These are phyloP conservation scores for Nakataea oryzae DNA, from an alignment of 2,329 filamentous ascomycete species.

Conservation along the genomic window DNA sequence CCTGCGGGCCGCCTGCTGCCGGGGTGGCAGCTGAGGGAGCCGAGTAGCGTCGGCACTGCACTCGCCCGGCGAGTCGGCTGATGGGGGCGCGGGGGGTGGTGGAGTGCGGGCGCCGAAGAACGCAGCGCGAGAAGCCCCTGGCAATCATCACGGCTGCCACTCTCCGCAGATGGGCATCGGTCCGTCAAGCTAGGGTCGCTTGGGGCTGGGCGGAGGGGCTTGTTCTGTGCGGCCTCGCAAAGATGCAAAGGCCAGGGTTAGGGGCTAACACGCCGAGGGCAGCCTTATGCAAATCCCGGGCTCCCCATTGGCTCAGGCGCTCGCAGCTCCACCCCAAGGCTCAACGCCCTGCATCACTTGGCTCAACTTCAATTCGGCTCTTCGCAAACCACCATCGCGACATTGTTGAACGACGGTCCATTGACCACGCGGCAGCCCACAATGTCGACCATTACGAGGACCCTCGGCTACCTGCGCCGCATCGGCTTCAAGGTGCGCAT, in stretches of 20 bases:
- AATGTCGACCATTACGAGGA: conserved; percentile 90
- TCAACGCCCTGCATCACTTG: conserved; percentile 1
- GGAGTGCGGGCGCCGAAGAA: conserved; percentile 14
- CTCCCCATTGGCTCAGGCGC: background rate
- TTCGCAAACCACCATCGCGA: background rate
- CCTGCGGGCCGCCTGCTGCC: conserved; percentile 11
- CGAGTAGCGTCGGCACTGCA: conserved; percentile 29
- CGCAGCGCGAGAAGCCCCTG: conserved; percentile 20
- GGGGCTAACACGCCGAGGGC: background rate
- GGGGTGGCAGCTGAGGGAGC: conserved; percentile 17
- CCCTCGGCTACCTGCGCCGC: conserved; percentile 75
- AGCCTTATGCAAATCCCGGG: background rate
- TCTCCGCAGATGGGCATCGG: background rate
- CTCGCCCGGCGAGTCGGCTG: too few species aligned
- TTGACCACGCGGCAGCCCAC: conserved; percentile 24
- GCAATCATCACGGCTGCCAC: conserved; percentile 19
- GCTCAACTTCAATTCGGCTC: background rate
- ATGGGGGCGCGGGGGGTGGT: conserved; percentile 13
- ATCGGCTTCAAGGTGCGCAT: conserved; percentile 69
- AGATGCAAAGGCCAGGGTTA: background rate
- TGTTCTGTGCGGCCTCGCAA: background rate
- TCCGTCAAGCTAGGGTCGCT: background rate
- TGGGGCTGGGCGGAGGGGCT: background rate
- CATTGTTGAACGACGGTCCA: conserved; percentile 10
- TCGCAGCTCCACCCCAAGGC: background rate